These are phyloP conservation scores for Phytophthora crassamura DNA, from an alignment of 352 stramenopile species.

Conservation along the genomic window DNA sequence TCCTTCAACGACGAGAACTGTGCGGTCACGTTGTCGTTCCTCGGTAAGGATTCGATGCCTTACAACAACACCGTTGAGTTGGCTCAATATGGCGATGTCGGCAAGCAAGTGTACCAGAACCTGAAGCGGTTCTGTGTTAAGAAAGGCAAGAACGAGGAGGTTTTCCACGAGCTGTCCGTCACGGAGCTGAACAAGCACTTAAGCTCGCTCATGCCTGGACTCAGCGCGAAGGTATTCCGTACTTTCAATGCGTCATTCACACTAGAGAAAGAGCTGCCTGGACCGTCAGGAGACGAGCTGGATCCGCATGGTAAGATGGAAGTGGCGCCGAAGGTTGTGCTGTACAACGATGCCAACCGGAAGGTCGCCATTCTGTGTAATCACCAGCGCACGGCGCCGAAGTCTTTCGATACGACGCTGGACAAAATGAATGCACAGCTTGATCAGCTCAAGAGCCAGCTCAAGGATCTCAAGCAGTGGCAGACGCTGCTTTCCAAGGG, in stretches of 20 bases:
- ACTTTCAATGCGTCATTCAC: conserved; percentile 99
- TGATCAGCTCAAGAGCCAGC: conserved; percentile 93
- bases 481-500: conserved; percentile 87
- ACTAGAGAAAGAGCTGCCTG: conserved; percentile 96
- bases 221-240: conserved; percentile 99
- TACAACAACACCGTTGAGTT: conserved; percentile 99
- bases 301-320: conserved; percentile 73
- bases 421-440: conserved; percentile 96
- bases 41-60: conserved; percentile 99
- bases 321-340: conserved; percentile 92
- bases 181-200: conserved; percentile 98
- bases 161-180: conserved; percentile 97
- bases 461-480: conserved; percentile 96
- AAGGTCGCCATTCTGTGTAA: conserved; percentile 99
- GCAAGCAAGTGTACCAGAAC: conserved; percentile 95
- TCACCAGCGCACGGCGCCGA: conserved; percentile 99
- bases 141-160: conserved; percentile 96
- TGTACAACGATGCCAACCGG: conserved; percentile 99
- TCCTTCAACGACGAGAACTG: conserved; percentile 95
- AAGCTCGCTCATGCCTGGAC: conserved; percentile 98
- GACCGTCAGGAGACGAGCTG: conserved; percentile 44
- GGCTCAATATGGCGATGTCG: conserved; percentile 89
- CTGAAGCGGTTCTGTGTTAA: conserved; percentile 96
- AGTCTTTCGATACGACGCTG: conserved; percentile 95
- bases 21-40: conserved; percentile 98